Base-by-base conservation (phyloP, 2,329 filamentous ascomycete species). In the Dothideomycetes sp. region DNA sequence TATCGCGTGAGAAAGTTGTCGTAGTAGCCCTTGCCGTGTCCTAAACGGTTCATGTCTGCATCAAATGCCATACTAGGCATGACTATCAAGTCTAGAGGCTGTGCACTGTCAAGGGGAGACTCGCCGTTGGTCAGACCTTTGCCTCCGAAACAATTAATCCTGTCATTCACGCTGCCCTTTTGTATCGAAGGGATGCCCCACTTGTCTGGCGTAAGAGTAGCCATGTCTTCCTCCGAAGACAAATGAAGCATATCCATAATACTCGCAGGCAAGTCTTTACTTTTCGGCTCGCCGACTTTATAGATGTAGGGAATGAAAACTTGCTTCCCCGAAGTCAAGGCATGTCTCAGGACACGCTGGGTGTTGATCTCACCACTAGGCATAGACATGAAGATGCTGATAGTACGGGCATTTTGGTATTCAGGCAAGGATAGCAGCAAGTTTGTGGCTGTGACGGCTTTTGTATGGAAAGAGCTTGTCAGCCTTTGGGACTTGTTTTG, bases 231-330 rank as follows among this genome's bases (percentile, higher is more conserved):
- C 37, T 85, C 59, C 18, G 78, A 80, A 41, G 70, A 66, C 31
- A 98, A 68, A 46, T 78, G 78, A 16, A 98, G 76, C 91, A 98
- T 96, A 55, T 95, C 87, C 91, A 98, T 98, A 39, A 91, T 73
- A 10, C 33, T 36, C 12, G 84, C 64, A 4, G 77, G 73, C 41
- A 66, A 64, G 19, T 58, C 58, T 4, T 55, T 47, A 32, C 16
- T 16, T 27, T 30, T 19, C 32, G 32, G 17, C 49, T 46, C 11
- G 57, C 52, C 14, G 19, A 68, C 68, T 51, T 71, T 78, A 63
- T 91, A 80, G 38, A 94, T 80, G 56, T 91, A 95, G 0, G 91
- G 91, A 35, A 98, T 79, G 59, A 86, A 96, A 42, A 98, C 87
- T 45, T 80, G 70, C 63, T 96, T 98, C 30, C 84, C 85, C 3